Conservation (phyloP, 306 rosid species). For the Neltuma alba region DNA sequence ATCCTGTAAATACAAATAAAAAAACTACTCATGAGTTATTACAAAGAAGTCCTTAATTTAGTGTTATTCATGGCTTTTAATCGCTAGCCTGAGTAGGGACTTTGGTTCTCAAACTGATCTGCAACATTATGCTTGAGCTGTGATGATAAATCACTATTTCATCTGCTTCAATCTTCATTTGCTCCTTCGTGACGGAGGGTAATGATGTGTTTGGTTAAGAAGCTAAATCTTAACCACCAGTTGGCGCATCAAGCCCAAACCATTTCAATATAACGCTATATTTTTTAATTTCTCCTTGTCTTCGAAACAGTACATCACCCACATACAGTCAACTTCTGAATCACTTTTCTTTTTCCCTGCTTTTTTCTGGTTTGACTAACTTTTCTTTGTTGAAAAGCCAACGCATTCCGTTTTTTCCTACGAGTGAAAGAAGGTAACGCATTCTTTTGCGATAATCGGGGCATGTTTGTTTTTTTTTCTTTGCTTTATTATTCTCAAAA, state of each 20-base stretch:
- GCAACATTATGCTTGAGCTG: background rate
- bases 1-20: too few species aligned
- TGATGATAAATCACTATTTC: too few species aligned
- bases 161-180: background rate
- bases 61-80: background rate
- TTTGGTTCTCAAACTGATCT: background rate
- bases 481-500: too few species aligned
- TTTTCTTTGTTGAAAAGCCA: background rate
- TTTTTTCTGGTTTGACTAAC: background rate
- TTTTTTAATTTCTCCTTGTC: background rate
- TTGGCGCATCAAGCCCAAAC: conserved; percentile 61
- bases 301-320: too few species aligned
- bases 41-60: too few species aligned
- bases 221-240: conserved; percentile 71
- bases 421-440: too few species aligned
- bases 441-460: background rate
- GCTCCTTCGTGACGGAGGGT: background rate
- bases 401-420: too few species aligned
- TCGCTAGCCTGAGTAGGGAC: too few species aligned
- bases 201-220: conserved; percentile 51
- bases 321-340: background rate
- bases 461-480: too few species aligned
- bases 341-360: background rate
- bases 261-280: conserved; percentile 33
- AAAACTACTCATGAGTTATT: too few species aligned